Base-by-base conservation (phyloP, 495 filamentous ascomycete genomes). In the Trichoderma virens region DNA sequence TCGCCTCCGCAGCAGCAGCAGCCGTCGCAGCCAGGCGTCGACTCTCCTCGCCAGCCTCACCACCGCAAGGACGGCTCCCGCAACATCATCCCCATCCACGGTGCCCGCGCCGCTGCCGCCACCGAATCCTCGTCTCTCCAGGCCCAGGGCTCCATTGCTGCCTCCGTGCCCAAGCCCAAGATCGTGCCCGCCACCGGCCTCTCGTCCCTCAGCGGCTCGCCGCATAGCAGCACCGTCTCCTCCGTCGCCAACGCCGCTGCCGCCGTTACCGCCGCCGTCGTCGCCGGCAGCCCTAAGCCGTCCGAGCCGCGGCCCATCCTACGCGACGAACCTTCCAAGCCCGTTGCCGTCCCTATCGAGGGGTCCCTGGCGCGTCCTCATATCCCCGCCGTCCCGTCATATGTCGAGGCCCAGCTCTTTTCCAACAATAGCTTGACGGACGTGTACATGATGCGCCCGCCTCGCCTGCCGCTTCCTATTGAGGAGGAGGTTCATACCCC, bases 391-490 rank as follows among this genome's bases (percentile, higher is more conserved):
- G 61, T 41, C 35, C 31, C 30, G 18, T 30, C 59, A 1, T 34
- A 61, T 61, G 9, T 61, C 31, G 34, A 39, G 20, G 18, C 61
- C 38, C 51, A 56, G 51, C 45, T 65, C 69, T 51, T 73, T 67
- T 39, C 51, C 25, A 65, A 70, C 59, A 79, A 73, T 67, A 82
- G 79, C 41, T 61, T 82, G 60, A 80, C 83, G 69, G 82, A 83
- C 66, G 78, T 84, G 73, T 85, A 83, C 67, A 81, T 89, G 67
- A 85, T 83, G 64, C 86, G 90, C 23, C 92, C 93, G 47, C 93
- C 93, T 43, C 88, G 93, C 54, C 79, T 97, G 68, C 93, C 93
- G 54, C 82, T 97, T 63, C 92, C 93, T 31, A 96, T 97, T 68
- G 92, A 91, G 69, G 88, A 96, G 79, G 91, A 94, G 69, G 81